These are phyloP conservation scores for Globisporangium takayamanum DNA, from an alignment of 352 stramenopile genomes.

Conservation along the genomic window DNA sequence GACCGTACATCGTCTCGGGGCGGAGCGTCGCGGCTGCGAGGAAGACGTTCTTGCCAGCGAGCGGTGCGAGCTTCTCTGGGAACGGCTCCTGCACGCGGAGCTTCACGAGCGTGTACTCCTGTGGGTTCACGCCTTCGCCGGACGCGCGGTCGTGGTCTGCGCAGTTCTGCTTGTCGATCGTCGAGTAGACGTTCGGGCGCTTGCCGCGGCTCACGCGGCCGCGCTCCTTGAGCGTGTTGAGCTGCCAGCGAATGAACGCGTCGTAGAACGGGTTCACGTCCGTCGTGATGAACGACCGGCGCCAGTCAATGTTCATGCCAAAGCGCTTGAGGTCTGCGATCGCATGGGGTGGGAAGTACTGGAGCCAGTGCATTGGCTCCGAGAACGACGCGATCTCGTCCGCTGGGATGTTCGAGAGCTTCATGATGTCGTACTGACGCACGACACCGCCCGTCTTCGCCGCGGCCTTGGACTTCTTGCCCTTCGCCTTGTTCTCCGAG, in stretches of 20 bases:
- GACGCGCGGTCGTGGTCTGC: conserved; percentile 98
- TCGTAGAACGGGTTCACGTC: conserved; percentile 99
- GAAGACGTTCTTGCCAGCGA: conserved; percentile 91
- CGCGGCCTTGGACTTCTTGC: conserved; percentile 98
- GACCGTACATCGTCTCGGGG: conserved; percentile 99
- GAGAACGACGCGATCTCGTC: conserved; percentile 97
- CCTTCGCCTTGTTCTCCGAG: conserved; percentile 85
- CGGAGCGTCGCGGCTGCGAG: conserved; percentile 97
- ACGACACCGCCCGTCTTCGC: conserved; percentile 97
- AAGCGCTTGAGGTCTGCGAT: conserved; percentile 96
- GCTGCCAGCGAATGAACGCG: conserved; percentile 99
- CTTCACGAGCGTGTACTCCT: conserved; percentile 99
- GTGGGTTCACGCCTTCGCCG: conserved; percentile 97
- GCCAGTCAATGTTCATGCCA: conserved; percentile 96
- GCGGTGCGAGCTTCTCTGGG: conserved; percentile 62
- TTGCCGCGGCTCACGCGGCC: conserved; percentile 91
- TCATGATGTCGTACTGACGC: conserved; percentile 98
- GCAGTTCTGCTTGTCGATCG: conserved; percentile 98
- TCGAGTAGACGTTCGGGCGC: conserved; percentile 97
- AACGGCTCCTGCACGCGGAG: conserved; percentile 87
- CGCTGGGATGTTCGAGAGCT: conserved; percentile 84
- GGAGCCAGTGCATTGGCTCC: conserved; percentile 97
- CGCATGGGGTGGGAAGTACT: conserved; percentile 98
- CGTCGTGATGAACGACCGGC: conserved; percentile 99
- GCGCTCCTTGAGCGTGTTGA: conserved; percentile 94